These are phyloP conservation scores for Aspergillus viridinutans DNA, from an alignment of 2,329 filamentous ascomycete genomes.

Conservation along the genomic window DNA sequence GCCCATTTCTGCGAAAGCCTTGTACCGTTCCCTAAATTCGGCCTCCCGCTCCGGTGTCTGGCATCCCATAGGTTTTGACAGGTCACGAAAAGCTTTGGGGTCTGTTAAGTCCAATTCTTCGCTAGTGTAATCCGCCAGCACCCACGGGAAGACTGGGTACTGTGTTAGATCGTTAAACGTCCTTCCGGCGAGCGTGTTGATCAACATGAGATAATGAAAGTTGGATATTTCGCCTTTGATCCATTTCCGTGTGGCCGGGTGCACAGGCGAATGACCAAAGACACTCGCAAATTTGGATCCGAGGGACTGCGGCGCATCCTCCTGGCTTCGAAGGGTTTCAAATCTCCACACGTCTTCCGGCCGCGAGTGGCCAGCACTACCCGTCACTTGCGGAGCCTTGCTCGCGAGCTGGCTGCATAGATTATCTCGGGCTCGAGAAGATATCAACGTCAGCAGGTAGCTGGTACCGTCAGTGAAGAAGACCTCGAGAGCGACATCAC, in stretches of 20 bases:
- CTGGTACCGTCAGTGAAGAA: slow-evolving; percentile 97
- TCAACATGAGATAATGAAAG: slow-evolving; percentile 97
- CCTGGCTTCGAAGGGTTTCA: slow-evolving; percentile 70
- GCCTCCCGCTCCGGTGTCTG: slow-evolving; percentile 72
- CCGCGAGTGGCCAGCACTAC: slow-evolving; percentile 64
- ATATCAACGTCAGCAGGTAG: slow-evolving; percentile 84
- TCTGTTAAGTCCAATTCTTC: slow-evolving; percentile 84
- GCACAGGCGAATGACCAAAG: slow-evolving; percentile 77
- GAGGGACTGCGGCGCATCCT: slow-evolving; percentile 62
- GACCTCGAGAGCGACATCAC: slow-evolving; percentile 92
- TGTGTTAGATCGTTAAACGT: slow-evolving; percentile 98
- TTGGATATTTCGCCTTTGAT: slow-evolving; percentile 93
- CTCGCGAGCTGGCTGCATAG: slow-evolving; percentile 70
- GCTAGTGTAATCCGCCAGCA: slow-evolving; percentile 91
- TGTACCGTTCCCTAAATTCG: slow-evolving; percentile 79
- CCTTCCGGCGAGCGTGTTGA: slow-evolving; percentile 94
- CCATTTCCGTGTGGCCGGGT: slow-evolving; percentile 85
- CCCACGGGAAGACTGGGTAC: slow-evolving; percentile 97
- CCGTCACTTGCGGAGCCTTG: slow-evolving; percentile 76
- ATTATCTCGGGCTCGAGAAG: slow-evolving; percentile 69
- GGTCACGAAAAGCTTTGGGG: slow-evolving; percentile 79
- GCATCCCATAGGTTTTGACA: slow-evolving; percentile 94
- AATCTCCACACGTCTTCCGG: slow-evolving; percentile 89
- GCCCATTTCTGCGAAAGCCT: slow-evolving; percentile 84
- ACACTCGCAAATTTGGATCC: slow-evolving; percentile 89